Evolutionary conservation across 2,329 filamentous ascomycete genomes (phyloP), one percentile per base, ranked within the genome.

Genomic region (Cladosporium austrohemisphaericum): DNA sequence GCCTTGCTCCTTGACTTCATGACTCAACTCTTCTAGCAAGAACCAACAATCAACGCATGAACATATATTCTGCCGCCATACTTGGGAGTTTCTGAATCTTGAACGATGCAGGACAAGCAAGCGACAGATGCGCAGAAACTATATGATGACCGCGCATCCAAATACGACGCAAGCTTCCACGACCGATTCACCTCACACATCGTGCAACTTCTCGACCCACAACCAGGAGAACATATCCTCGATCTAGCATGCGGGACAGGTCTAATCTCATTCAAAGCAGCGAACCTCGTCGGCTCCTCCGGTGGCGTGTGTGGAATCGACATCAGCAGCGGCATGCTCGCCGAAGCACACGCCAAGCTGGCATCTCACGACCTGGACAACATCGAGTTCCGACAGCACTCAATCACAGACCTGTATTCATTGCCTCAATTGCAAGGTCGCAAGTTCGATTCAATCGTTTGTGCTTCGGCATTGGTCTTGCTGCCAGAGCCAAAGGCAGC

Each of bases 211-310:
- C 41, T 57, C 5, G 40, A 55, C 4, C 49, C 59, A 6, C 35
- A 56, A 40, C 58, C 65, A 10, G 71, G 70, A 20, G 65, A 72
- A 43, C 50, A 65, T 18, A 57, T 75, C n/a, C 65, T 75, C 10
- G 72, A 75, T 47, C 60, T 75, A 13, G 72, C 71, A 5, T 74
- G 71, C 52, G 71, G 72, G 3, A 75, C 72, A 5, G 73, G 72
- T 4, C 64, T 74, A 0, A 59, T 74, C 13, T 67, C 65, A 1
- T 66, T 72, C 52, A 61, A 65, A 6, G 67, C 66, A 26, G 62
- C 67, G 8, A 58, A 68, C n/a, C 61, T 55, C 4, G 68, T 73
- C 4, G 71, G 70, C 0, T 51, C 64, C 9, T 49, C 55, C 6
- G 71, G 71, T 8, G 45, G 53, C 6, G 68, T 74, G 1, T 47